phyloP scores from a whole-genome alignment of 768 basidiomycete species.

The Boletus tylopilopsis region DNA sequence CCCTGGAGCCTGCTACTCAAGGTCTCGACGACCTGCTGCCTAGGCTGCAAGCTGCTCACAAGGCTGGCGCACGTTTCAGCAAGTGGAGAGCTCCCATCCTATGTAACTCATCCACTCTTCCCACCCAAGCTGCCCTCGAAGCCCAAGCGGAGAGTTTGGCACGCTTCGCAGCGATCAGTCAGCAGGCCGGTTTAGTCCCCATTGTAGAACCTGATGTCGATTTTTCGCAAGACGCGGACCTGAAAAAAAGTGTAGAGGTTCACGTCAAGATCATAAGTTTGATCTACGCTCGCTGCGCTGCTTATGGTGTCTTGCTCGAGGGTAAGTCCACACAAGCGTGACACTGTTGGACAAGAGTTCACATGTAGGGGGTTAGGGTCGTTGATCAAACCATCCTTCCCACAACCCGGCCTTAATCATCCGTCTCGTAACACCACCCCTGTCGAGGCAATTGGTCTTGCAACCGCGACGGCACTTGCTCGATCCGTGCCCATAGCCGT shows the following conservation, averaged over 20 bases:
- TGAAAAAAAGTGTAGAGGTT: conserved; percentile 43
- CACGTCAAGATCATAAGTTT: conserved; percentile 43
- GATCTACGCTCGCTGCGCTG: conserved; percentile 44
- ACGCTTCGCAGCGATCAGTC: conserved; percentile 47
- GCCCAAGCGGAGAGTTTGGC: conserved; percentile 46
- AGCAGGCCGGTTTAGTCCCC: conserved; percentile 49
- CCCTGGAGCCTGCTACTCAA: conserved; percentile 45
- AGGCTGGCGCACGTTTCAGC: conserved; percentile 46
- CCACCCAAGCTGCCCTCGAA: conserved; percentile 40
- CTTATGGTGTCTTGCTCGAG: conserved; percentile 47
- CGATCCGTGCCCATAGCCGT: conserved; percentile 45
- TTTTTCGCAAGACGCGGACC: conserved; percentile 44
- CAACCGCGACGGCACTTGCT: conserved; percentile 43
- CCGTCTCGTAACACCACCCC: conserved; percentile 35
- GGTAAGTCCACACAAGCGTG: conserved; percentile 27
- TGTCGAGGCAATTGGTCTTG: conserved; percentile 41
- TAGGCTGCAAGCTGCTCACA: conserved; percentile 39
- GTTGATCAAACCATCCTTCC: conserved; percentile 50
- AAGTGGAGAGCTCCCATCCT: conserved; percentile 51
- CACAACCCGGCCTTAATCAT: conserved; percentile 45
- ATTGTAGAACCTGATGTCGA: conserved; percentile 53
- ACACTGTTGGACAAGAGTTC: neutral
- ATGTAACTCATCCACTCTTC: conserved; percentile 39
- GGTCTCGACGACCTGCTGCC: conserved; percentile 46
- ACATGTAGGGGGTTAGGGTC: conserved; percentile 34